phyloP scores from a whole-genome alignment of 2,329 filamentous ascomycete genomes.

The Teratosphaeria gauchensis region DNA sequence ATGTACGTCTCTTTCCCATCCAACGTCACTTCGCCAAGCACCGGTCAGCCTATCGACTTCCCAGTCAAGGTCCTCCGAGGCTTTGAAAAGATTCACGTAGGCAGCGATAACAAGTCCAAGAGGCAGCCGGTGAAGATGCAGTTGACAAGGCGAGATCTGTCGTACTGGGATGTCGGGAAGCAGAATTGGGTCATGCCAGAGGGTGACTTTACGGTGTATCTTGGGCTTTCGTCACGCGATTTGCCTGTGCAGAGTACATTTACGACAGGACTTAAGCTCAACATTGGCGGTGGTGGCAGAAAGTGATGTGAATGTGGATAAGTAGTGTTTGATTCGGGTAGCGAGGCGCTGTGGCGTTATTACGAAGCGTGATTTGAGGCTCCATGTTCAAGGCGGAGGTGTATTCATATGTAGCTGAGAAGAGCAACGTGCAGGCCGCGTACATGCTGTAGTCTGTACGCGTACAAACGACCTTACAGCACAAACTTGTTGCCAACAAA shows the following conservation, averaged over 20 bases:
- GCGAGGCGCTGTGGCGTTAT: neutral
- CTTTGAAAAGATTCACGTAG: slow-evolving; percentile 32
- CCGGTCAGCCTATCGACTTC: slow-evolving; percentile 28
- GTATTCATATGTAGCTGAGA: neutral
- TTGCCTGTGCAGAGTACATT: slow-evolving; percentile 26
- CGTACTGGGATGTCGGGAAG: slow-evolving; percentile 26
- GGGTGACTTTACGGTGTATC: slow-evolving; percentile 20
- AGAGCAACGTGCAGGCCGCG: neutral
- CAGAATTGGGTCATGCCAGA: slow-evolving; percentile 29
- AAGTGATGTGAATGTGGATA: neutral
- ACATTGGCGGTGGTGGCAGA: neutral
- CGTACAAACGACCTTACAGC: neutral
- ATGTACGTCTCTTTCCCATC: slow-evolving; percentile 42
- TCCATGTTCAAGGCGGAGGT: neutral
- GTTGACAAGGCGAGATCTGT: slow-evolving; percentile 25
- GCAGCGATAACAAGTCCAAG: slow-evolving; percentile 7
- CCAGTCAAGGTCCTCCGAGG: slow-evolving; percentile 38
- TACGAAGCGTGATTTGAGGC: neutral
- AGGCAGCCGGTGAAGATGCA: slow-evolving; percentile 16
- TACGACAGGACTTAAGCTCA: neutral
- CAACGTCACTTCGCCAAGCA: slow-evolving; percentile 13
- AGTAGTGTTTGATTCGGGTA: neutral
- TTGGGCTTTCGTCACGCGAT: slow-evolving; percentile 23
- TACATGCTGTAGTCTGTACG: neutral
- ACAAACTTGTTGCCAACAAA: slow-evolving; percentile 19